Evolutionary conservation across 768 basidiomycete genomes (phyloP).

Genomic region (Suillus clintonianus): DNA sequence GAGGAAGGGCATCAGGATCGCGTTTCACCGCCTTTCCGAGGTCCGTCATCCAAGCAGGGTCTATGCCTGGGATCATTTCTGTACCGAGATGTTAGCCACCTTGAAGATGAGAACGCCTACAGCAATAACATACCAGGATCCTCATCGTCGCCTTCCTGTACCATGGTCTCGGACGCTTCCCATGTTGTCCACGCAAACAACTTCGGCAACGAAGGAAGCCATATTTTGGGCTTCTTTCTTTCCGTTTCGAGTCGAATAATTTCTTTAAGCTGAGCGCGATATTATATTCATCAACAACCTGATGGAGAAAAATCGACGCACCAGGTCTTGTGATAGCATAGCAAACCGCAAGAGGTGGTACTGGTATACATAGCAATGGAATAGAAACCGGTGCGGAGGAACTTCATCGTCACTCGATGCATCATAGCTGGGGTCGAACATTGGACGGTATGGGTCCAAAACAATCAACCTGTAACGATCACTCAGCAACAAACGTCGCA

Average conservation of each 20-base stretch:
- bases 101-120: too few relatives aligned
- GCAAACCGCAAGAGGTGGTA: constrained; percentile 47
- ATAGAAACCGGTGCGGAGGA: constrained; percentile 69
- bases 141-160: constrained; percentile 67
- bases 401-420: constrained; percentile 35
- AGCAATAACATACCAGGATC: constrained; percentile 53
- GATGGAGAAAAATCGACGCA: constrained; percentile 19
- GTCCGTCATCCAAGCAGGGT: constrained; percentile 43
- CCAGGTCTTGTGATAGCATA: constrained; percentile 32
- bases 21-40: constrained; percentile 57
- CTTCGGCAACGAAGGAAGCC: constrained; percentile 52
- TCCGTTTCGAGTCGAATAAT: constrained; percentile 56
- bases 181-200: constrained; percentile 47
- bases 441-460: constrained; percentile 60
- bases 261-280: constrained; percentile 49
- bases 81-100: not conserved
- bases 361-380: constrained; percentile 76
- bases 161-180: constrained; percentile 45
- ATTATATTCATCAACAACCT: not conserved
- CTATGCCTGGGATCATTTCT: constrained; percentile 62
- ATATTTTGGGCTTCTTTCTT: constrained; percentile 44
- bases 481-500: constrained; percentile 1
- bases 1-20: constrained; percentile 77
- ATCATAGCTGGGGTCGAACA: constrained; percentile 43
- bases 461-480: constrained; percentile 42